Evolutionary conservation across 192 early-diverging fungal species (phyloP).

Genomic region (Pilaira anomala): DNA sequence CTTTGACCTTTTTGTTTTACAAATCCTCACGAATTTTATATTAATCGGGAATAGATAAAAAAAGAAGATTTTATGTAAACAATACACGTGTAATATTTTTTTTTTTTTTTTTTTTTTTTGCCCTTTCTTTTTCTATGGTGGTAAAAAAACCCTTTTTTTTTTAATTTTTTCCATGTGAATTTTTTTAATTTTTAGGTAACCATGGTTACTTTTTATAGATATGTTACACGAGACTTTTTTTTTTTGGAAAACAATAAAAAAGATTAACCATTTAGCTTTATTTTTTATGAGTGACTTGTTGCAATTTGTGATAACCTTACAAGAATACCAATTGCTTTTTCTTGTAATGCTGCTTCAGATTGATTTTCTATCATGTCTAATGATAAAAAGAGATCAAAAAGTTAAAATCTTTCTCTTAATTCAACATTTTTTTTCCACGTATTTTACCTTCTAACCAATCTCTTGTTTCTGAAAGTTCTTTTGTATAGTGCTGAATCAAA

Average conservation of each 20-base stretch:
- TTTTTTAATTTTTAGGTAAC: background rate
- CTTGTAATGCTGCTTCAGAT: background rate
- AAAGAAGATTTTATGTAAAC: conserved; percentile 1
- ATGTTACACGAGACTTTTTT: conserved; percentile 3
- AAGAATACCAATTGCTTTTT: background rate
- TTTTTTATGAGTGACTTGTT: background rate
- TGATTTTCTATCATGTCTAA: background rate
- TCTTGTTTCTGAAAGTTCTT: conserved; percentile 19
- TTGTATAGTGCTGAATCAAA: conserved; percentile 16
- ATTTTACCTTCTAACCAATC: conserved; percentile 26
- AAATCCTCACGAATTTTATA: background rate
- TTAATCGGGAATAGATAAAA: background rate
- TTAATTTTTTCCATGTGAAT: too few relatives aligned
- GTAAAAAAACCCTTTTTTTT: too few relatives aligned
- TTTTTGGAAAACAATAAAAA: conserved; percentile 6
- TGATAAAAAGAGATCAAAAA: background rate
- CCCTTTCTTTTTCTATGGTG: too few relatives aligned
- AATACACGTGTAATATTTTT: background rate
- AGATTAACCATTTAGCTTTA: conserved; percentile 9
- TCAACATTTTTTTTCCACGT: background rate
- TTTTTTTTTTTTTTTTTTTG: too few relatives aligned
- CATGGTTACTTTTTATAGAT: background rate
- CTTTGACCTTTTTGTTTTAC: background rate
- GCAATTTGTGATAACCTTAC: background rate
- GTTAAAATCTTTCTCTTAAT: too few relatives aligned